Evolutionary conservation across 495 filamentous ascomycete genomes (phyloP), one percentile per base, ranked within the genome.

Genomic region (Neurospora cerealis): DNA sequence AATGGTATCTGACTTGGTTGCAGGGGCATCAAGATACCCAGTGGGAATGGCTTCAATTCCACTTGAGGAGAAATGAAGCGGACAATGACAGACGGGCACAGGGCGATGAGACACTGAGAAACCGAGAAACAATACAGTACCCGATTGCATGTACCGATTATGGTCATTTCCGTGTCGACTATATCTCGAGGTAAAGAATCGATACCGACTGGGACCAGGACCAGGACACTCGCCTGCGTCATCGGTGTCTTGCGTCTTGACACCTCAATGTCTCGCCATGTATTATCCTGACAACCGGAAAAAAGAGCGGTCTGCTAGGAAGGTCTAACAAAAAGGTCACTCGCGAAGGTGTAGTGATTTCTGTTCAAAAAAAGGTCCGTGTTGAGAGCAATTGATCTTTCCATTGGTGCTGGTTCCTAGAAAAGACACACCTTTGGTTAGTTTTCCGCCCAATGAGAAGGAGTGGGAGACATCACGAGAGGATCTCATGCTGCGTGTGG

Each of bases 391-490:
- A 66, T 34, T 66, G 24, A 6, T 5, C 0, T 66, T 34, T 15
- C 15, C 1, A 66, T 66, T 66, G 54, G 54, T 36, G 28, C 28
- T 66, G 2, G 15, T 66, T 66, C 54, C 54, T 24, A 4, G n/a
- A 9, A 28, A 54, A 54, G 21, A 54, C 44, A 48, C 11, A 60
- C 48, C 13, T 32, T 62, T 17, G 11, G 54, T 17, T 1, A 40
- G n/a, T 11, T 41, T 44, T 32, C 28, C 5, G 4, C 66, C 75
- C 77, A 78, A 77, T 78, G 69, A 72, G 42, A 24, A 9, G 21
- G 28, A 13, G 11, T 4, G 41, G 13, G 70, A 48, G 40, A 34
- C 44, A 74, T 78, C 76, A 79, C 74, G 74, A 78, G 78, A 79
- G 72, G 13, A 44, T 75, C 70, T 75, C 48, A 32, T 73, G 72